phyloP scores from a whole-genome alignment of 306 rosid genomes.

The Quercus glauca region DNA sequence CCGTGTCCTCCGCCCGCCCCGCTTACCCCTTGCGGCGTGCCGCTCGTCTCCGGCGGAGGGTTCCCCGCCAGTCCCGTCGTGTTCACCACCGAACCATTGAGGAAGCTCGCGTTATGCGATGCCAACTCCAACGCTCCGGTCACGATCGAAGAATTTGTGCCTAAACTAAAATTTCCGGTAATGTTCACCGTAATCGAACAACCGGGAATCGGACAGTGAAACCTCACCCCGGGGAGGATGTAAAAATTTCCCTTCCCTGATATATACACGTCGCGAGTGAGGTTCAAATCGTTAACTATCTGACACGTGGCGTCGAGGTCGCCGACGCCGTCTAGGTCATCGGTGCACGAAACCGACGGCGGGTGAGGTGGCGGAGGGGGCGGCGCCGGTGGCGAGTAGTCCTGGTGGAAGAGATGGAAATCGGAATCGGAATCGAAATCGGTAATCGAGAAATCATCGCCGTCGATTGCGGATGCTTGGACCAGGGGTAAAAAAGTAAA shows the following conservation, averaged over 20 bases:
- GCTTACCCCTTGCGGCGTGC: constrained; percentile 79
- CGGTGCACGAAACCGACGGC: constrained; percentile 83
- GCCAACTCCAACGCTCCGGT: constrained; percentile 76
- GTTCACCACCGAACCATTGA: constrained; percentile 66
- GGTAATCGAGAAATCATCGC: constrained; percentile 39
- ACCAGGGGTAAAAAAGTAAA: constrained; percentile 14
- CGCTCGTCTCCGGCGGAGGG: constrained; percentile 96
- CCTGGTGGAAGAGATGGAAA: constrained; percentile 76
- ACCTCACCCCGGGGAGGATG: constrained; percentile 87
- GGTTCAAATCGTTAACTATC: constrained; percentile 75
- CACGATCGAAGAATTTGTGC: constrained; percentile 66
- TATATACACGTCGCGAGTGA: constrained; percentile 91
- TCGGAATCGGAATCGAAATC: constrained; percentile 63
- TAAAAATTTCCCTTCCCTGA: constrained; percentile 92
- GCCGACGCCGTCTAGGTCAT: constrained; percentile 88
- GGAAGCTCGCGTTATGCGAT: constrained; percentile 65
- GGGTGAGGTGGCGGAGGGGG: constrained; percentile 99
- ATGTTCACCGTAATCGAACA: constrained; percentile 75
- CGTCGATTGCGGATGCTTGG: constrained; percentile 30
- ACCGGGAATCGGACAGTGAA: constrained; percentile 69
- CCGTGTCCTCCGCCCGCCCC: constrained; percentile 98
- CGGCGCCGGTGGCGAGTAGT: constrained; percentile 97
- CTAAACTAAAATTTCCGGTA: constrained; percentile 85
- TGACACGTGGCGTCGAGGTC: constrained; percentile 82
- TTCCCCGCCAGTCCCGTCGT: constrained; percentile 81